A percentile compares a stretch with the other conserved stretches of the same genome.
Conservation (phyloP, 345 rosid species). For the Passiflora organensis region DNA sequence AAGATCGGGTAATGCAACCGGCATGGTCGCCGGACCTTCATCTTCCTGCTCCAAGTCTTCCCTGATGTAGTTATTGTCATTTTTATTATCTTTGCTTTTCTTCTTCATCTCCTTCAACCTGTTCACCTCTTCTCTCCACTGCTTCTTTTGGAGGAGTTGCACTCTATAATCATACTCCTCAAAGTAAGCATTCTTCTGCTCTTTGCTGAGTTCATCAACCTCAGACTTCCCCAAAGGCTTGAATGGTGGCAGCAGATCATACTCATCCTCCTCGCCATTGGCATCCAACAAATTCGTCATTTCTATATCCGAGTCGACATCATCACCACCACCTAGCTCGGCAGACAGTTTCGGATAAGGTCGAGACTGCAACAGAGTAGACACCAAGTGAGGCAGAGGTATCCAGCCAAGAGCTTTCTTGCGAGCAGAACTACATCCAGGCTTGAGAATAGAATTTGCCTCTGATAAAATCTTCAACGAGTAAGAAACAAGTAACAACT, state of each 20-base stretch:
- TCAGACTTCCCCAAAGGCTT: slow-evolving; percentile 37
- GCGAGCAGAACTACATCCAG: slow-evolving; percentile 24
- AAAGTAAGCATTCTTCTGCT: slow-evolving; percentile 37
- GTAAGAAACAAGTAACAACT: slow-evolving; percentile 52
- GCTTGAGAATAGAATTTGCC: slow-evolving; percentile 25
- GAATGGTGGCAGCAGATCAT: slow-evolving; percentile 43
- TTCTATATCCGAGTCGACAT: slow-evolving; percentile 27
- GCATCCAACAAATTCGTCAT: slow-evolving; percentile 24
- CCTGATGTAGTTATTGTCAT: neutral
- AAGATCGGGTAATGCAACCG: slow-evolving; percentile 33
- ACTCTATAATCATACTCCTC: slow-evolving; percentile 44
- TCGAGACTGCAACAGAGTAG: slow-evolving; percentile 39
- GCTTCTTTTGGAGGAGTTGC: slow-evolving; percentile 42
- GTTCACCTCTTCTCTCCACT: slow-evolving; percentile 36
- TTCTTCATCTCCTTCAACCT: slow-evolving; percentile 32
- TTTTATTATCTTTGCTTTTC: slow-evolving; percentile 16
- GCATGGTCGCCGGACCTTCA: slow-evolving; percentile 18
- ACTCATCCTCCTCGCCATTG: slow-evolving; percentile 32
- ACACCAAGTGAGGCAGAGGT: slow-evolving; percentile 39
- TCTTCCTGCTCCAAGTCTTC: slow-evolving; percentile 23
- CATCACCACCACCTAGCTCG: slow-evolving; percentile 28
- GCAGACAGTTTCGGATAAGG: slow-evolving; percentile 29
- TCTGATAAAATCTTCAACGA: slow-evolving; percentile 49
- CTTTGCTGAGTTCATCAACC: slow-evolving; percentile 33
- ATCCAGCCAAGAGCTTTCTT: slow-evolving; percentile 26